Evolutionary conservation across 2,329 filamentous ascomycete species (phyloP).

Genomic region (Onygenales sp.): DNA sequence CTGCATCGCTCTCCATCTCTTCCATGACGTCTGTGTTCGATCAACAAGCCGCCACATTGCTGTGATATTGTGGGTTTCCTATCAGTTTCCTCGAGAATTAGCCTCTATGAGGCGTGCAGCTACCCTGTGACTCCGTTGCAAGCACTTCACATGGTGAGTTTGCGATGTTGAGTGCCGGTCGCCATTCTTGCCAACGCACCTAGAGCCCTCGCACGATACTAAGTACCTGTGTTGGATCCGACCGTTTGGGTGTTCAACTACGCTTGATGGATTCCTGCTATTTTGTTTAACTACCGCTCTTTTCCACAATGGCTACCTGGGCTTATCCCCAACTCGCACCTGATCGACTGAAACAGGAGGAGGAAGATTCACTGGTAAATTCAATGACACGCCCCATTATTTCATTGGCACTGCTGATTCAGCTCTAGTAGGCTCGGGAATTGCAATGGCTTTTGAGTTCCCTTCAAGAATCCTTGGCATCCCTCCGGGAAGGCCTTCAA

Average conservation of each 20-base stretch:
- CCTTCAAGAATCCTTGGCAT: slow-evolving; percentile 51
- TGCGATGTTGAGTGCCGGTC: no score
- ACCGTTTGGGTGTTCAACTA: neutral
- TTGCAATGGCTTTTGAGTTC: slow-evolving; percentile 55
- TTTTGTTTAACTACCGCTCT: neutral
- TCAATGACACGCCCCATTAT: neutral
- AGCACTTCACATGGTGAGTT: no score
- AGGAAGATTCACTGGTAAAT: slow-evolving; percentile 43
- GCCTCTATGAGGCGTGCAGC: no score
- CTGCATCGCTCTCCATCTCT: neutral
- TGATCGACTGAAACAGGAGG: slow-evolving; percentile 42
- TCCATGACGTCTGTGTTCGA: neutral
- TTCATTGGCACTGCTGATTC: neutral
- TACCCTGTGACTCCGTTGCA: no score
- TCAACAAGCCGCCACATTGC: neutral
- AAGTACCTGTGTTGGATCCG: no score
- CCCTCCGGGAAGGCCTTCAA: slow-evolving; percentile 63
- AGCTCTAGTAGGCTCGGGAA: slow-evolving; percentile 40
- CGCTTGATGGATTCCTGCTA: neutral
- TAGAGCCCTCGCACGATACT: no score
- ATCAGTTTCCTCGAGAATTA: no score
- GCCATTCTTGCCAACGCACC: no score
- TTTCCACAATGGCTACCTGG: slow-evolving; percentile 47
- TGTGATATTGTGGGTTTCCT: neutral
- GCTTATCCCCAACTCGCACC: slow-evolving; percentile 50